Conservation (phyloP, 331 rosid genomes). For the Quercus tomentella region DNA sequence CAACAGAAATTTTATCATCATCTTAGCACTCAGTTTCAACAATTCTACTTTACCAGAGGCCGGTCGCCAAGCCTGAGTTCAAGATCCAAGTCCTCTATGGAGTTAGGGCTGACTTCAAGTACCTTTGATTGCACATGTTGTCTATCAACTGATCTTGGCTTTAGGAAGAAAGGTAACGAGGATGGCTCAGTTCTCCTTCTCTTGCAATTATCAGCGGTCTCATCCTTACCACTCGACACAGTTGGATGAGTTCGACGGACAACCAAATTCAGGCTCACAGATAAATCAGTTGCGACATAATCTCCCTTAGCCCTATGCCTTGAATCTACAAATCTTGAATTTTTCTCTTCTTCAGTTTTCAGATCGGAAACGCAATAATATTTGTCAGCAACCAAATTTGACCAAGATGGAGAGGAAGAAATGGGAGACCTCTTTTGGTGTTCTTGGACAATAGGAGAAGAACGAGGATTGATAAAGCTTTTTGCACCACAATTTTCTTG, state of each 20-base stretch:
- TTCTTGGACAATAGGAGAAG: constrained; percentile 31
- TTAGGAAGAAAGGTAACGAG: constrained; percentile 32
- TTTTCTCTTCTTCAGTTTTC: constrained; percentile 24
- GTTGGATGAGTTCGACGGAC: constrained; percentile 33
- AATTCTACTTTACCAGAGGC: constrained; percentile 50
- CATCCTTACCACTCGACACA: constrained; percentile 27
- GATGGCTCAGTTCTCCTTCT: constrained; percentile 55
- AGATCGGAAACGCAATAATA: constrained; percentile 12
- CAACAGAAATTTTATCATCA: constrained; percentile 15
- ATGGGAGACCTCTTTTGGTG: constrained; percentile 12
- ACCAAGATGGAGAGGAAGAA: constrained; percentile 35
- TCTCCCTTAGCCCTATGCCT: constrained; percentile 24
- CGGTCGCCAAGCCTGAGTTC: constrained; percentile 80
- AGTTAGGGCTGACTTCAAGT: constrained; percentile 42
- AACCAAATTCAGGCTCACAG: constrained; percentile 62
- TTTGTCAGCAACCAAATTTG: constrained; percentile 35
- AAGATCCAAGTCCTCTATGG: constrained; percentile 84
- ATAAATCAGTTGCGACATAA: constrained; percentile 35
- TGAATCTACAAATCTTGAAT: constrained; percentile 40
- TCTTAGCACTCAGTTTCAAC: constrained; percentile 24
- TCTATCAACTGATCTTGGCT: constrained; percentile 30
- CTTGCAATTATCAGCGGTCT: constrained; percentile 39
- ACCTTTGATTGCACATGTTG: constrained; percentile 23
- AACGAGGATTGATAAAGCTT: constrained; percentile 21
- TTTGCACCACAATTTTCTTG: constrained; percentile 17